Evolutionary conservation across 2,329 filamentous ascomycete species (phyloP).

Genomic region (Penicillium rolfsii): DNA sequence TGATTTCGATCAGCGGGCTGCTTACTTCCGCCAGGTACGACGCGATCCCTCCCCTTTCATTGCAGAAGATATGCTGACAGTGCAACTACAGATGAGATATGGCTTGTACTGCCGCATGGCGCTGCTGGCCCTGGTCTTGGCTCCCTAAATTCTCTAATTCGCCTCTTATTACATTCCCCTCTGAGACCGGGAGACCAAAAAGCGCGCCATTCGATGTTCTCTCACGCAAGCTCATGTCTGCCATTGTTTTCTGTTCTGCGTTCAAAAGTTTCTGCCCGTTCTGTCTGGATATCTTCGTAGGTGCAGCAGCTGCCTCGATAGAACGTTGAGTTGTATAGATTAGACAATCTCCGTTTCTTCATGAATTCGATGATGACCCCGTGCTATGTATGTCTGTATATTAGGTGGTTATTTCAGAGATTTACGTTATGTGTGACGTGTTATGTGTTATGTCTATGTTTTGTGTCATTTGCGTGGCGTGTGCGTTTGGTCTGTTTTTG

Average conservation of each 20-base stretch:
- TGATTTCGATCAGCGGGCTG: slow-evolving; percentile 93
- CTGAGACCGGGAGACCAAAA: slow-evolving; percentile 18
- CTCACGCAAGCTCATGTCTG: slow-evolving; percentile 29
- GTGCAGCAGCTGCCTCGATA: slow-evolving; percentile 32
- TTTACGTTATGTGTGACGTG: slow-evolving; percentile 28
- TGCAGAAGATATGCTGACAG: slow-evolving; percentile 46
- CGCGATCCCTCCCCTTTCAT: slow-evolving; percentile 5
- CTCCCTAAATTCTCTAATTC: slow-evolving; percentile 39
- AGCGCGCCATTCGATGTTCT: slow-evolving; percentile 27
- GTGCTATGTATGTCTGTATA: slow-evolving; percentile 38
- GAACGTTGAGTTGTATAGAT: slow-evolving; percentile 39
- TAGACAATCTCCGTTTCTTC: slow-evolving; percentile 42
- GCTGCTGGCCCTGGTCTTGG: slow-evolving; percentile 89
- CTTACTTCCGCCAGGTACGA: slow-evolving; percentile 98
- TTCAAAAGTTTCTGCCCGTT: slow-evolving; percentile 38
- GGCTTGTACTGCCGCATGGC: slow-evolving; percentile 98
- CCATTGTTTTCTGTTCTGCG: slow-evolving; percentile 26
- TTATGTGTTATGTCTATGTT: slow-evolving; percentile 29
- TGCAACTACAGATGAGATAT: slow-evolving; percentile 78
- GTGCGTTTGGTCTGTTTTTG: slow-evolving; percentile 22
- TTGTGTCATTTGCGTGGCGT: slow-evolving; percentile 25
- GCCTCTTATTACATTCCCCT: slow-evolving; percentile 21
- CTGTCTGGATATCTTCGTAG: slow-evolving; percentile 40
- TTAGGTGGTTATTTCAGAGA: slow-evolving; percentile 23
- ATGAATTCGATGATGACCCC: slow-evolving; percentile 39